phyloP scores from a whole-genome alignment of 768 basidiomycete genomes.

The Xerocomus brunneocitrinus region DNA sequence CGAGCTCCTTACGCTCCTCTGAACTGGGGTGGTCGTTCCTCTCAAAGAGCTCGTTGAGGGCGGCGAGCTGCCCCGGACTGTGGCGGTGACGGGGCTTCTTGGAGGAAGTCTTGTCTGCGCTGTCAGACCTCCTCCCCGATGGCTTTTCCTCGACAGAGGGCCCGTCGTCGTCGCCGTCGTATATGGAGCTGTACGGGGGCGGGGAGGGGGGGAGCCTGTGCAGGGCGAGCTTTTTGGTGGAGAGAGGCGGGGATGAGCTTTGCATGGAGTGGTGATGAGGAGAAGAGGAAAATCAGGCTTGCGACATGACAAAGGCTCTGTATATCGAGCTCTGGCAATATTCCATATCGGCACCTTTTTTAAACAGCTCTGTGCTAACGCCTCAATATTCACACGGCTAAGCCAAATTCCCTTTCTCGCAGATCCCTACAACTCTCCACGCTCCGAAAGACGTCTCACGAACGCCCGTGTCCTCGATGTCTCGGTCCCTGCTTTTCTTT shows the following conservation, averaged over 20 bases:
- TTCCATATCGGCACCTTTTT: constrained; percentile 38
- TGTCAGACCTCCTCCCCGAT: constrained; percentile 18
- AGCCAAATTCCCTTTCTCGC: constrained; percentile 5
- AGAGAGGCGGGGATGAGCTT: constrained; percentile 16
- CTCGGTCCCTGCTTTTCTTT: too few species aligned
- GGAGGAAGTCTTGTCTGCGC: constrained; percentile 19
- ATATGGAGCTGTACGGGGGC: constrained; percentile 3
- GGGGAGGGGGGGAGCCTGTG: constrained; percentile 11
- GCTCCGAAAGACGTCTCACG: background rate
- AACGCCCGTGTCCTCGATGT: background rate
- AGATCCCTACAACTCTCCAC: background rate
- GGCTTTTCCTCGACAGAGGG: constrained; percentile 23
- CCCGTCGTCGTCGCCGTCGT: constrained; percentile 22
- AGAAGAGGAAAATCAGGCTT: constrained; percentile 32
- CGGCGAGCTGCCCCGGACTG: constrained; percentile 63
- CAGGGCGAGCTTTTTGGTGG: constrained; percentile 8
- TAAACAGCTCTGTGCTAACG: constrained; percentile 29
- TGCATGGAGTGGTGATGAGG: constrained; percentile 26
- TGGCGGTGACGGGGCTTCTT: constrained; percentile 83
- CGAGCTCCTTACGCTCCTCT: constrained; percentile 62
- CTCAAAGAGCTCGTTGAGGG: constrained; percentile 76
- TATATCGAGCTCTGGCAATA: constrained; percentile 38
- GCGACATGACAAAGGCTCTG: constrained; percentile 37
- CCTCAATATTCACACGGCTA: constrained; percentile 28
- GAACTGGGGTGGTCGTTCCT: constrained; percentile 70